phyloP scores from a whole-genome alignment of 2,329 filamentous ascomycete species.

The Colletotrichum theobromicola region DNA sequence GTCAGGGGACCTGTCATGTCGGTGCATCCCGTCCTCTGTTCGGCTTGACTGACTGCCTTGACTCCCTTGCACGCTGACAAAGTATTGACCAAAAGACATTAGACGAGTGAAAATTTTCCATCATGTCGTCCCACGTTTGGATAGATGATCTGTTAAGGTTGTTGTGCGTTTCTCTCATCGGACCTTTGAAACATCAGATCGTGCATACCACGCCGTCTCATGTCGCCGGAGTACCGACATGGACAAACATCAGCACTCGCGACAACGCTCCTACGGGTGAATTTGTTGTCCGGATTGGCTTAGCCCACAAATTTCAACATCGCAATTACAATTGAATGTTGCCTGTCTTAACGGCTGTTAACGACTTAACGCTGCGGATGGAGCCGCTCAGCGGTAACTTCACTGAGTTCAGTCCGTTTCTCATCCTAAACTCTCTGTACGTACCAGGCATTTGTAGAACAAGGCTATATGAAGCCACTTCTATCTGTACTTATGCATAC shows the following conservation, averaged over 20 bases:
- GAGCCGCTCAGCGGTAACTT: not conserved
- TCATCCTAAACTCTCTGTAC: not conserved
- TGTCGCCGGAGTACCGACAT: not conserved
- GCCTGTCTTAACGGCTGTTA: not conserved
- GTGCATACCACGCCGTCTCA: not conserved
- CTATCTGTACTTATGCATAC: not conserved
- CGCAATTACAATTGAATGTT: not conserved
- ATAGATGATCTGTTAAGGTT: not conserved
- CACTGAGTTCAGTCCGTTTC: not conserved
- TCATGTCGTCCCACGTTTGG: not conserved
- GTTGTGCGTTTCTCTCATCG: not conserved
- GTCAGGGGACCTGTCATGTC: not conserved
- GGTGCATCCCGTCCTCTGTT: not conserved
- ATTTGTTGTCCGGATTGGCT: not conserved
- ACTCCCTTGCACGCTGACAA: not conserved
- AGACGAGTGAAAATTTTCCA: not conserved
- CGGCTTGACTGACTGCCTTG: not conserved
- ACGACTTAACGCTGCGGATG: not conserved
- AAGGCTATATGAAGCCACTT: fast-evolving
- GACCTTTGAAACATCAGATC: not conserved
- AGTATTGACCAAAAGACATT: not conserved
- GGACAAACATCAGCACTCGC: not conserved
- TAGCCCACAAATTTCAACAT: not conserved
- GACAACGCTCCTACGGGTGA: not conserved
- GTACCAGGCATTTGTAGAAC: fast-evolving